Percentiles rank a stretch among this genome's conserved stretches.
phyloP scores from a whole-genome alignment of 345 rosid genomes.

The Zanthoxylum bungeanum region DNA sequence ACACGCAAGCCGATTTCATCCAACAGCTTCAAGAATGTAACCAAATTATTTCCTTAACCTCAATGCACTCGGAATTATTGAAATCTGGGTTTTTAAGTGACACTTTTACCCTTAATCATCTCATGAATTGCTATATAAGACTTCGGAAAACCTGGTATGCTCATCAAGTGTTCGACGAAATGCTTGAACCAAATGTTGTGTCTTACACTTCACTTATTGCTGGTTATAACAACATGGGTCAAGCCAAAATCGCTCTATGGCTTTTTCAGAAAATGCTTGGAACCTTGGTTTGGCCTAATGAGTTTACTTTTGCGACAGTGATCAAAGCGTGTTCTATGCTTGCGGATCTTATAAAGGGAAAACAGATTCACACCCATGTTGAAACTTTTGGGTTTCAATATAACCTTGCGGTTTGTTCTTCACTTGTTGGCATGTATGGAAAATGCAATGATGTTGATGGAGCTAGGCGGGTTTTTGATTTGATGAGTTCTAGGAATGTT shows the following conservation, averaged over 20 bases:
- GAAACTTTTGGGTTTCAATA: slow-evolving; percentile 41
- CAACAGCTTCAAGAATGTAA: slow-evolving; percentile 34
- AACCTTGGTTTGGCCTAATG: slow-evolving; percentile 46
- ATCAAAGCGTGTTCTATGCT: slow-evolving; percentile 59
- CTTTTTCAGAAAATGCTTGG: slow-evolving; percentile 39
- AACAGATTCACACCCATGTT: slow-evolving; percentile 51
- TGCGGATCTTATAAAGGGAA: slow-evolving; percentile 44
- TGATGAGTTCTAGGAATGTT: slow-evolving; percentile 53
- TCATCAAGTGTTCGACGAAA: slow-evolving; percentile 58
- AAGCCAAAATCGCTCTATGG: slow-evolving; percentile 35
- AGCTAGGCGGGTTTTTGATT: slow-evolving; percentile 64
- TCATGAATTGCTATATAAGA: slow-evolving; percentile 42
- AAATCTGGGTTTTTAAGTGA: slow-evolving; percentile 41
- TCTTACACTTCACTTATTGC: slow-evolving; percentile 72
- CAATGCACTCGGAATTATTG: slow-evolving; percentile 27
- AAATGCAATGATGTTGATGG: slow-evolving; percentile 69
- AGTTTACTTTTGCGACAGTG: slow-evolving; percentile 55
- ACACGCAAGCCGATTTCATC: slow-evolving; percentile 20
- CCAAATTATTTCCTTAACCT: slow-evolving; percentile 22
- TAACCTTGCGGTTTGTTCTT: slow-evolving; percentile 62
- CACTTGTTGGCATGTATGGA: slow-evolving; percentile 88
- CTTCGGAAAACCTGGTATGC: slow-evolving; percentile 30
- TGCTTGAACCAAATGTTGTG: slow-evolving; percentile 66
- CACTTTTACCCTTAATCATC: slow-evolving; percentile 43
- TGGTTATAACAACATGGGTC: slow-evolving; percentile 38